A percentile compares a stretch with the other conserved stretches of the same genome.
Evolutionary conservation across 23 red algal species (phyloP).

Genomic region (Gracilaria caudata): DNA sequence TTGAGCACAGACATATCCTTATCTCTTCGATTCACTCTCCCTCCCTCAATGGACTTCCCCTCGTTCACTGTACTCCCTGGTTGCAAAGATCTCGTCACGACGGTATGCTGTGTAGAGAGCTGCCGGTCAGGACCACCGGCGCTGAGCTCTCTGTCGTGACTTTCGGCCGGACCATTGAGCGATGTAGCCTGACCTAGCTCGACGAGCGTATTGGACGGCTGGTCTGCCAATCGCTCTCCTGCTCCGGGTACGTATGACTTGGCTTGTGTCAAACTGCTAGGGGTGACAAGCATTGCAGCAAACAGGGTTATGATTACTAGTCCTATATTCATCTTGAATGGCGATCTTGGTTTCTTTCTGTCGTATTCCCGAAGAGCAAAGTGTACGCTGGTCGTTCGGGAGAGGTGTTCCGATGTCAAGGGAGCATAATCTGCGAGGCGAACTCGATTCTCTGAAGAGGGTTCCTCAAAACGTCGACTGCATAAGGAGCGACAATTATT

Average conservation of each 20-base stretch:
- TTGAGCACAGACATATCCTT: background rate
- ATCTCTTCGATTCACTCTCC: background rate
- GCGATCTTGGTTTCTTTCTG: background rate
- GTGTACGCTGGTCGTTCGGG: background rate
- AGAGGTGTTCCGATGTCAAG: background rate
- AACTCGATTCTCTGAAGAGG: background rate
- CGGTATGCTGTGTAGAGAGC: background rate
- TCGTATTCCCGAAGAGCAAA: background rate
- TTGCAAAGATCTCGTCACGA: background rate
- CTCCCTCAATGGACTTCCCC: background rate
- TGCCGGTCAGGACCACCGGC: background rate
- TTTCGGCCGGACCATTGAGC: background rate
- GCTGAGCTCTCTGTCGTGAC: background rate
- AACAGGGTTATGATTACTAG: background rate
- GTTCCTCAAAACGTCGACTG: background rate
- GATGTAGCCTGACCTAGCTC: background rate
- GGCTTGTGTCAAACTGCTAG: background rate
- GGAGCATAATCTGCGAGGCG: background rate
- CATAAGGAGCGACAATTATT: background rate
- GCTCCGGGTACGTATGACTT: background rate
- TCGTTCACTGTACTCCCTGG: background rate
- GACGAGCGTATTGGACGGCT: background rate
- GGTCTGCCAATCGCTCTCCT: background rate
- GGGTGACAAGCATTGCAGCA: background rate
- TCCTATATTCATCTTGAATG: constrained; percentile 2